A percentile compares a stretch with the other conserved stretches of the same genome.
Evolutionary conservation across 2,329 filamentous ascomycete species (phyloP).

Genomic region (Monilinia fructicola): DNA sequence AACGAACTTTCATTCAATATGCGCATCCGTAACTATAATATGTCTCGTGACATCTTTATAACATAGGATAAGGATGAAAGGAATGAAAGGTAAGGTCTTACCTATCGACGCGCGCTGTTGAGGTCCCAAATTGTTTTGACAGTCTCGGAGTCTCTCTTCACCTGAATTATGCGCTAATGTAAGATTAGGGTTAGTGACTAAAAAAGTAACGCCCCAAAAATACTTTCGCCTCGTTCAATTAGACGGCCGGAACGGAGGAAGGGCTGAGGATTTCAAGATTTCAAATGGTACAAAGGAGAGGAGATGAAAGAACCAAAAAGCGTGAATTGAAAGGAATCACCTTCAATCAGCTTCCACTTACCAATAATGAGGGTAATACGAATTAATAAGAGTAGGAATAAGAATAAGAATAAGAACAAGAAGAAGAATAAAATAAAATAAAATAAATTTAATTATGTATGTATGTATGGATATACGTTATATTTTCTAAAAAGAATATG

Average conservation of each 20-base stretch:
- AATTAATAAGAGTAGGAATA: neutral
- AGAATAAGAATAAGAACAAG: neutral
- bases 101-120: constrained; percentile 38
- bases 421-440: neutral
- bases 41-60: constrained; percentile 25
- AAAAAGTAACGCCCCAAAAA: constrained; percentile 24
- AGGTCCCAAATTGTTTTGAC: constrained; percentile 26
- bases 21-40: constrained; percentile 18
- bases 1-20: constrained; percentile 7
- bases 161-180: constrained; percentile 21
- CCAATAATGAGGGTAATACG: neutral
- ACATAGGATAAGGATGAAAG: constrained; percentile 18
- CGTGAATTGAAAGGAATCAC: neutral
- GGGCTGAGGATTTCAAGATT: neutral
- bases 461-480: too few relatives aligned
- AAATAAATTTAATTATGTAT: neutral
- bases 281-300: constrained; percentile 6
- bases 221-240: constrained; percentile 9
- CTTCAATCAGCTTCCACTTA: neutral
- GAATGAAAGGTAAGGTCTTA: constrained; percentile 37
- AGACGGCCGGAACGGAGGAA: constrained; percentile 3
- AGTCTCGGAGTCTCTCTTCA: constrained; percentile 24
- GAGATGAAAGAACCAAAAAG: neutral
- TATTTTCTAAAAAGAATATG: constrained; percentile 8
- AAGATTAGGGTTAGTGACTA: constrained; percentile 24